Base-by-base conservation (phyloP, 2,329 filamentous ascomycete species). In the Xylaria sp. region DNA sequence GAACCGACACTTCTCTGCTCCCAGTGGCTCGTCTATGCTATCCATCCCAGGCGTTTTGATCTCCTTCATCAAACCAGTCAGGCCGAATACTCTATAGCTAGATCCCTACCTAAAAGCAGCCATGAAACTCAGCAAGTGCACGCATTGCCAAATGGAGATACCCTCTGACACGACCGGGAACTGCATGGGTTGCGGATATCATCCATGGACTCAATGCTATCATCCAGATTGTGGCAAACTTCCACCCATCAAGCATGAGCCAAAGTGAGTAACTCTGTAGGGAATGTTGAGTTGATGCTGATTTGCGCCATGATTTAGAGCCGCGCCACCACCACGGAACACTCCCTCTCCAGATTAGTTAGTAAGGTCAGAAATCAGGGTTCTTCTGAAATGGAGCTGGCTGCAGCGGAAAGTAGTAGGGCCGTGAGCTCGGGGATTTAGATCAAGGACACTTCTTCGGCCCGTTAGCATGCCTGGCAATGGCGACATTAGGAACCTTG, bases 151-250 rank as follows among this genome's bases (percentile, higher is more conserved):
- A 10, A 20, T n/a, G 23, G 56, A 61, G 0, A 57, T 18, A n/a
- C n/a, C 37, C 0, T 41, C 56, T 1, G 13, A 25, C 8, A 52
- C 8, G 25, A 32, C 15, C 3, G 18, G 28, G 1, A 9, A 46
- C 1, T 69, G 66, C 44, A 1, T 23, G 10, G 13, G 0, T 2
- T 69, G 66, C 15, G 37, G 25, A 1, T 65, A 39, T 13, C 62
- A 69, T 52, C 66, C 66, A 15, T 68, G 66, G 66, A 61, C 7
- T 8, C 20, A 28, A 20, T 68, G 66, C 51, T 15, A 65, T 44
- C 61, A 68, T 32, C 61, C 51, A 6, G 62, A 65, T 13, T 69
- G 66, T 15, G 51, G 57, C 57, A 69, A 46, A 13, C 32, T 66
- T 0, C 64, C 64, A 3, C 57, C 51, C 39, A n/a, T 66, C 28